A percentile compares a stretch with the other conserved stretches of the same genome.
phyloP scores from a whole-genome alignment of 2,329 filamentous ascomycete species.

The Fusarium decemcellulare region DNA sequence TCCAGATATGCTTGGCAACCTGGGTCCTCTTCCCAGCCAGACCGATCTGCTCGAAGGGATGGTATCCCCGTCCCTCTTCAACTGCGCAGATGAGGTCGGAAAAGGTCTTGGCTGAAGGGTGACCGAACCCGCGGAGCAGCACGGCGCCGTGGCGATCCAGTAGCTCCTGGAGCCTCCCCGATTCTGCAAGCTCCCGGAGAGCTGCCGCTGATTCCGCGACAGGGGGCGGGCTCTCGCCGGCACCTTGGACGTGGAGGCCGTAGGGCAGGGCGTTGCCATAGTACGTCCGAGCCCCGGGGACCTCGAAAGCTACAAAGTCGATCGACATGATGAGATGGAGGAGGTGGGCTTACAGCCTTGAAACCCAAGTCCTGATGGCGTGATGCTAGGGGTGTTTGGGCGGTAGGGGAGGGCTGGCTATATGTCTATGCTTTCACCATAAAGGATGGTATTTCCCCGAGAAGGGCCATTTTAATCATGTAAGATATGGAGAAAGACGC shows the following conservation, averaged over 20 bases:
- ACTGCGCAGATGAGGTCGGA: conserved; percentile 18
- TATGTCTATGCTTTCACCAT: conserved; percentile 3
- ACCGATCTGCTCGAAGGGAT: conserved; percentile 30
- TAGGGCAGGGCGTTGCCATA: conserved; percentile 18
- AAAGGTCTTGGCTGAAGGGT: conserved; percentile 28
- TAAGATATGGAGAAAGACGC: neutral
- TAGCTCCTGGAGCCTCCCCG: conserved; percentile 17
- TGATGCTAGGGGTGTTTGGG: neutral
- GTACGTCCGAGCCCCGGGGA: conserved; percentile 25
- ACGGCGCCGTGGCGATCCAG: conserved; percentile 22
- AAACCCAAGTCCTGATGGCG: neutral
- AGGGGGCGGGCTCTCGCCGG: neutral
- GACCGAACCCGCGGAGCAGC: conserved; percentile 21
- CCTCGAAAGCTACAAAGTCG: conserved; percentile 15
- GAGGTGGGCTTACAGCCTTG: neutral
- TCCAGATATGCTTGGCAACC: conserved; percentile 23
- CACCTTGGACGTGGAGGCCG: conserved; percentile 8
- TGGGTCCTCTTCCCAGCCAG: conserved; percentile 25
- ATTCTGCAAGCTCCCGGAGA: conserved; percentile 10
- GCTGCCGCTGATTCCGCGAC: neutral
- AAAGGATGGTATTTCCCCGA: neutral
- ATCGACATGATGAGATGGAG: neutral
- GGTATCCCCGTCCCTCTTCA: conserved; percentile 20
- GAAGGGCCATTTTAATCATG: neutral
- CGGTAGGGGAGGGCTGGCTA: neutral